These are phyloP conservation scores for Fraxinus cuspidata DNA, from an alignment of 257 asterid species.

Conservation along the genomic window DNA sequence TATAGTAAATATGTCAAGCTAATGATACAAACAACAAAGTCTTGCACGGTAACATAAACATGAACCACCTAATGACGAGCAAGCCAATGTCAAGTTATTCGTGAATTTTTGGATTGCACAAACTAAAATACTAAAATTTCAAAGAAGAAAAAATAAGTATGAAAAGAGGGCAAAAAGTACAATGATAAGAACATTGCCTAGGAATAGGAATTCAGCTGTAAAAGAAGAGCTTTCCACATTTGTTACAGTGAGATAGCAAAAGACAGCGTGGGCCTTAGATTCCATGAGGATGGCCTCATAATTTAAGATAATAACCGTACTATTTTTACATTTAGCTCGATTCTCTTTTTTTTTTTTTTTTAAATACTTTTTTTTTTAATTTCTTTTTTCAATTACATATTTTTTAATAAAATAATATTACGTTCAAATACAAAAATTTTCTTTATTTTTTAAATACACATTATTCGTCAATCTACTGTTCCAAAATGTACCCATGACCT, in stretches of 20 bases:
- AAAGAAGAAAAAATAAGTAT: background rate
- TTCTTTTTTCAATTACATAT: too few species aligned
- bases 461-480: too few species aligned
- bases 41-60: background rate
- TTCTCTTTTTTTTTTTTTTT: too few species aligned
- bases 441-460: too few species aligned
- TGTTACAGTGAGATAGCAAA: background rate
- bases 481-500: too few species aligned
- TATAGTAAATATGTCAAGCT: too few species aligned
- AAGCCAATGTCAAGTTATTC: background rate
- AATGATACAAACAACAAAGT: too few species aligned
- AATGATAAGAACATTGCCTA: background rate
- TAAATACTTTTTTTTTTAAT: too few species aligned
- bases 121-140: background rate
- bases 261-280: background rate
- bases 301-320: background rate
- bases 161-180: background rate
- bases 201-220: background rate
- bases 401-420: too few species aligned
- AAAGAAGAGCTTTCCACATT: background rate
- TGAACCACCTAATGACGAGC: background rate
- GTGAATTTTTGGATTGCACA: background rate
- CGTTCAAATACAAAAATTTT: too few species aligned
- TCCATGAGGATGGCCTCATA: background rate
- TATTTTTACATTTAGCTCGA: background rate